Evolutionary conservation across 768 basidiomycete genomes (phyloP), one percentile per base, ranked within the genome.

Genomic region (Trametes cinnabarina): DNA sequence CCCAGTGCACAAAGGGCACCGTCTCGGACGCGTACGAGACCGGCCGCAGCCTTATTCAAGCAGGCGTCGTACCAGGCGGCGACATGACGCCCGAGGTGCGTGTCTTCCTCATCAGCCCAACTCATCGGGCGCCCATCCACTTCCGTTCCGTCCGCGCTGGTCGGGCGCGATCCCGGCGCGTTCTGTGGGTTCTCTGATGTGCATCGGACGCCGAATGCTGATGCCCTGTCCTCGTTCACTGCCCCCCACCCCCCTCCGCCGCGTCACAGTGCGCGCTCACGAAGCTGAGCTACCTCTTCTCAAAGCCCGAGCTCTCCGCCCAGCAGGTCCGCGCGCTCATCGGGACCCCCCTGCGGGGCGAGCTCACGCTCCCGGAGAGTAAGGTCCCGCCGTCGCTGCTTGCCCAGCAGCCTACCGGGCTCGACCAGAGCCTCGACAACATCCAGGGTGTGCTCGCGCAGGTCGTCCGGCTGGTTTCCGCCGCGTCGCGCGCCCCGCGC

Each of bases 11-110:
- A 15, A 93, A 87, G 69, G 95, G 95, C 8, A 80, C 87, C 4
- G 94, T 98, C 9, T 88, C 87, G 9, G 85, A 88, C 65, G 85
- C 87, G 15, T 95, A 95, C 64, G 86, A 90, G 72, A 88, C 89
- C 12, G 92, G 90, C 4, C 77, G 86, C 63, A 80, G 82, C 3
- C 76, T 94, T 20, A 74, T 85, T 32, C 79, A 83, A 46, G 80
- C 76, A n/a, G 93, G 94, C 0, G 87, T 95, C 19, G 82, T 94
- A 12, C 80, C 90, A 0, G 94, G 94, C 6, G 84, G 83, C 25
- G 94, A 97, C 70, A 95, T 96, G 94, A 97, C 94, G 1, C 91
- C 93, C n/a, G 93, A 96, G 82, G 92, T 91, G 58, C 23, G 60
- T 49, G n/a, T 25, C 12, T 37, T 73, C 57, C 25, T n/a, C 15